These are phyloP conservation scores for Asterionellopsis glacialis DNA, from an alignment of 108 stramenopile genomes.

Conservation along the genomic window DNA sequence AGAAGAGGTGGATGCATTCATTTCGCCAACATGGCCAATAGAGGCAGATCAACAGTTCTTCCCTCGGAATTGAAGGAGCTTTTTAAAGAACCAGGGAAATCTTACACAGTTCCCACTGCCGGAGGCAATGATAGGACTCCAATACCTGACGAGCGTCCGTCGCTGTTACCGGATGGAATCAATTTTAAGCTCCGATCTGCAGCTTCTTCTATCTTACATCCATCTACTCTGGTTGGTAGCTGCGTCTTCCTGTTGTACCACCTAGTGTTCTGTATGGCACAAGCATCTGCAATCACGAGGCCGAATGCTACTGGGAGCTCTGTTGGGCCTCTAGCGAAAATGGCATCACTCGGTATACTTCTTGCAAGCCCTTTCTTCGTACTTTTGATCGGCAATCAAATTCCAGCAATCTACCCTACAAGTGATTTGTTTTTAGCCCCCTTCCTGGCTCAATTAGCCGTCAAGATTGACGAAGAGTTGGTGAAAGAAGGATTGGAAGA, in stretches of 20 bases:
- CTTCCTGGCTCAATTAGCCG: slow-evolving; percentile 59
- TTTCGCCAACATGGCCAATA: too few species aligned
- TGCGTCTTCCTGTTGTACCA: slow-evolving; percentile 42
- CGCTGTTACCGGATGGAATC: too few species aligned
- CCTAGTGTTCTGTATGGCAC: slow-evolving; percentile 66
- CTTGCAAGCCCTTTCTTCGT: slow-evolving; percentile 20
- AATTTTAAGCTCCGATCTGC: too few species aligned
- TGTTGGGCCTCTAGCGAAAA: slow-evolving; percentile 34
- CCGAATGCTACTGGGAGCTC: slow-evolving; percentile 22
- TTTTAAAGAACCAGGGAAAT: too few species aligned
- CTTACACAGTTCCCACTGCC: too few species aligned
- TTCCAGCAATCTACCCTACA: slow-evolving; percentile 43
- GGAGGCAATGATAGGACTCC: too few species aligned
- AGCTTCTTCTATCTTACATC: not conserved
- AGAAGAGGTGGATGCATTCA: too few species aligned
- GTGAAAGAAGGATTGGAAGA: slow-evolving; percentile 24
- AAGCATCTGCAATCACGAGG: slow-evolving; percentile 58
- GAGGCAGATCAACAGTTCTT: too few species aligned
- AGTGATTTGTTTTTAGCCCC: slow-evolving; percentile 71
- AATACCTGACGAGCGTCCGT: too few species aligned
- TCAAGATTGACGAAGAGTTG: slow-evolving; percentile 45
- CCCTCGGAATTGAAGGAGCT: too few species aligned
- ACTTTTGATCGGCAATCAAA: slow-evolving; percentile 12
- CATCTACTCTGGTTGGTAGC: slow-evolving; percentile 24
- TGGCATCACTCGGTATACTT: slow-evolving; percentile 33